Evolutionary conservation across 805 yeast species (phyloP).

Genomic region (Teunomyces lycoperdinae): DNA sequence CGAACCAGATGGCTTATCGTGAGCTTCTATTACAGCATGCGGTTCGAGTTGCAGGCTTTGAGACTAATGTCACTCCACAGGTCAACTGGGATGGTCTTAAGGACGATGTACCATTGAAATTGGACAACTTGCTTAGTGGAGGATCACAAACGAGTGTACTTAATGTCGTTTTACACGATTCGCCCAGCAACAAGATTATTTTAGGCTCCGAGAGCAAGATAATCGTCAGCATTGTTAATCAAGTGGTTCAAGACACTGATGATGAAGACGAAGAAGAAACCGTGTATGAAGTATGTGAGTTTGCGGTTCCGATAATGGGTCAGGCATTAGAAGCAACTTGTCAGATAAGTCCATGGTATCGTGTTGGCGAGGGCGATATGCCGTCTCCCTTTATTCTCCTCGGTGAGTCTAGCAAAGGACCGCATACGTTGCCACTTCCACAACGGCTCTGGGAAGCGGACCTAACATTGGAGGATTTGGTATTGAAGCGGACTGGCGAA

Average conservation of each 20-base stretch:
- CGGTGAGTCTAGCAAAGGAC: conserved; percentile 5
- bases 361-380: conserved; percentile 28
- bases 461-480: conserved; percentile 3
- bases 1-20: conserved; percentile 15
- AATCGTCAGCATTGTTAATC: conserved; percentile 22
- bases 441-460: conserved; percentile 29
- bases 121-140: conserved; percentile 14
- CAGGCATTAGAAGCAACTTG: conserved; percentile 22
- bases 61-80: conserved; percentile 15
- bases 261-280: conserved; percentile 12
- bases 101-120: conserved; percentile 37
- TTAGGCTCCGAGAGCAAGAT: conserved; percentile 9
- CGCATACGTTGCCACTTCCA: conserved; percentile 28
- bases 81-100: conserved; percentile 35
- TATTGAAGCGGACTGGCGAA: not conserved
- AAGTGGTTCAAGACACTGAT: conserved; percentile 18
- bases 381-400: conserved; percentile 37
- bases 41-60: conserved; percentile 16
- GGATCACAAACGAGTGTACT: conserved; percentile 12
- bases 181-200: conserved; percentile 12
- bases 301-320: conserved; percentile 21
- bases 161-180: conserved; percentile 20
- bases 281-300: conserved; percentile 21
- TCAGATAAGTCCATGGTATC: conserved; percentile 25
- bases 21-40: conserved; percentile 20